A percentile compares a stretch with the other conserved stretches of the same genome.
Evolutionary conservation across 306 rosid species (phyloP).

Genomic region (Fragaria iinumae): DNA sequence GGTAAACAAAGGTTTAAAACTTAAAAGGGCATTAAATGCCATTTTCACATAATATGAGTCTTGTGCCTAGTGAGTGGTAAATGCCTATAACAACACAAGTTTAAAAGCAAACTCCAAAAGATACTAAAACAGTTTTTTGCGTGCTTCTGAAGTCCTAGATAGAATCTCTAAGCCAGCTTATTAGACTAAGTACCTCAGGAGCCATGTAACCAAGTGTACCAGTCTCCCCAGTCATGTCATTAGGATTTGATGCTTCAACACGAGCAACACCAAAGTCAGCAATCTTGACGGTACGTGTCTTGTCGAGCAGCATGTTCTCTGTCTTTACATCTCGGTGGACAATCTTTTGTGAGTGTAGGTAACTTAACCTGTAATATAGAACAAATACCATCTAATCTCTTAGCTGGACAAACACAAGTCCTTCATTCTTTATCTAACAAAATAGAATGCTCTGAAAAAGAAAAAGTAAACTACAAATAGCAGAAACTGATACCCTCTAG

Average conservation of each 20-base stretch:
- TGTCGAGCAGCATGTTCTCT: constrained; percentile 92
- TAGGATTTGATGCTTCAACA: constrained; percentile 98
- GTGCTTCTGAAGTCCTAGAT: background rate
- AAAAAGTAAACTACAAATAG: constrained; percentile 9
- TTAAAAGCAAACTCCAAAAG: background rate
- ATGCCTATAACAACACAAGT: background rate
- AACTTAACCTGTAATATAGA: constrained; percentile 66
- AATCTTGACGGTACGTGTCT: constrained; percentile 78
- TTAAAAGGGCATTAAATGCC: background rate
- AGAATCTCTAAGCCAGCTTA: background rate
- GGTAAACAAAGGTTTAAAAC: background rate
- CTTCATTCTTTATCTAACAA: constrained; percentile 24
- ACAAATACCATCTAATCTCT: constrained; percentile 22
- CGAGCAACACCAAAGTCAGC: constrained; percentile 99
- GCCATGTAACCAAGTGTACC: constrained; percentile 99
- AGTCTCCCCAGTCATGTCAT: constrained; percentile 99
- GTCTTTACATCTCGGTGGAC: constrained; percentile 99
- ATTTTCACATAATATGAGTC: background rate
- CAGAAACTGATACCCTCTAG: constrained; percentile 69
- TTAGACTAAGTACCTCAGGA: constrained; percentile 70
- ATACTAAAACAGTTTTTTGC: constrained; percentile 1
- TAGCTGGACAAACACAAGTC: constrained; percentile 8
- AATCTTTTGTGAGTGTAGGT: constrained; percentile 93
- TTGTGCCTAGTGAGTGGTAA: background rate
- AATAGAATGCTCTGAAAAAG: constrained; percentile 11